A percentile compares a stretch with the other conserved stretches of the same genome.
Conservation (phyloP, 768 basidiomycete species). For the Pilatotrama ljubarskyi region DNA sequence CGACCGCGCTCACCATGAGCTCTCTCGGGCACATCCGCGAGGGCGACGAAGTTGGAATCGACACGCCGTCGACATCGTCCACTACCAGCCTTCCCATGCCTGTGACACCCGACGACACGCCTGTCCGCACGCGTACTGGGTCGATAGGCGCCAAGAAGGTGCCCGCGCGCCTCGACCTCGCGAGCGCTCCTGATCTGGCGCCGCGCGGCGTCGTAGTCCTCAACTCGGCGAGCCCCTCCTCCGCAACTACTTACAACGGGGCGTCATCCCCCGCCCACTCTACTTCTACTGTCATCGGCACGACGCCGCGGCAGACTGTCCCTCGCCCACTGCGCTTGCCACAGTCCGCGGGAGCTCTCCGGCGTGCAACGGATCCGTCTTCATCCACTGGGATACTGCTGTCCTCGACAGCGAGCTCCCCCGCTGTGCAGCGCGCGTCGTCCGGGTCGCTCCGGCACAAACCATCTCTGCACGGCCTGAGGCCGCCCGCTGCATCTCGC, state of each 20-base stretch:
- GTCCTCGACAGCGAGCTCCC: neutral
- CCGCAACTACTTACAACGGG: conserved; percentile 1
- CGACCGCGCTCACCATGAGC: conserved; percentile 1
- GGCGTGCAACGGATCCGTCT: conserved; percentile 1
- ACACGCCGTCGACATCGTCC: conserved; percentile 26
- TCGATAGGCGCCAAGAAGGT: conserved; percentile 7
- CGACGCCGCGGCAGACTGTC: conserved; percentile 7
- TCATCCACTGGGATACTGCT: neutral
- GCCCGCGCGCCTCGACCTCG: conserved; percentile 13
- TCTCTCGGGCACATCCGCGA: conserved; percentile 23
- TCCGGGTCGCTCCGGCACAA: conserved; percentile 3
- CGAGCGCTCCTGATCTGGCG: neutral
- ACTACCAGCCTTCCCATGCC: conserved; percentile 27
- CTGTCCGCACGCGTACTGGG: neutral
- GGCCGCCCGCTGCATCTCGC: neutral
- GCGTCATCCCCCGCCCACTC: neutral
- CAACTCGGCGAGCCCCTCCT: conserved; percentile 14
- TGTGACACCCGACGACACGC: conserved; percentile 22
- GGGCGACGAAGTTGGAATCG: conserved; percentile 20
- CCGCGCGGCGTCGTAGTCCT: conserved; percentile 9
- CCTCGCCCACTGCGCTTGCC: conserved; percentile 26
- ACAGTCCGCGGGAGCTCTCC: conserved; percentile 12
- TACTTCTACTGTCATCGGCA: neutral
- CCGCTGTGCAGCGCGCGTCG: conserved; percentile 1
- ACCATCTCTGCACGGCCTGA: neutral